Conservation (phyloP, 2,329 filamentous ascomycete genomes). For the Stenocarpella maydis region DNA sequence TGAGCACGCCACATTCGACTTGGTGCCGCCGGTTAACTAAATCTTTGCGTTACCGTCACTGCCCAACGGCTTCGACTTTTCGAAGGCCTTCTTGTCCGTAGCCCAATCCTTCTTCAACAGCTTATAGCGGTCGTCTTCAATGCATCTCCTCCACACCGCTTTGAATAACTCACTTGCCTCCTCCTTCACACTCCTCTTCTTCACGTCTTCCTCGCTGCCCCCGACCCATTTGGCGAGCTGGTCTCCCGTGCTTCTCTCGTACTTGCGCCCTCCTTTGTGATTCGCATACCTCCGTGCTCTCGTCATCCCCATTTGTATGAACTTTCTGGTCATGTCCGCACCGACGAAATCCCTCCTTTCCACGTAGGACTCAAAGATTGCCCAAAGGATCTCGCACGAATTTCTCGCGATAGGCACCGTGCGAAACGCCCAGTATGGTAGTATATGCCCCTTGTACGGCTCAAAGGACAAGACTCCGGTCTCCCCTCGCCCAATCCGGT, state of each 20-base stretch:
- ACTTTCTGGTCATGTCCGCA: slow-evolving; percentile 71
- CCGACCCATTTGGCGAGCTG: slow-evolving; percentile 49
- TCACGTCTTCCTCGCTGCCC: slow-evolving; percentile 51
- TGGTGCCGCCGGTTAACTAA: neutral
- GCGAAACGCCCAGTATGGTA: slow-evolving; percentile 68
- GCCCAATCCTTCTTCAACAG: slow-evolving; percentile 47
- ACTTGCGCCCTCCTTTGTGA: slow-evolving; percentile 63
- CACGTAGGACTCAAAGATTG: slow-evolving; percentile 61
- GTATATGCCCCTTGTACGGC: slow-evolving; percentile 67
- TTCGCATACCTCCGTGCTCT: slow-evolving; percentile 67
- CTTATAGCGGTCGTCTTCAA: slow-evolving; percentile 52
- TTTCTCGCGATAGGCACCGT: slow-evolving; percentile 58
- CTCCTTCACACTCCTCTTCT: slow-evolving; percentile 56
- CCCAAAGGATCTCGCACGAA: slow-evolving; percentile 58
- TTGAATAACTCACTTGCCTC: slow-evolving; percentile 58
- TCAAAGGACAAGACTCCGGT: slow-evolving; percentile 69
- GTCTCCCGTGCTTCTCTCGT: slow-evolving; percentile 49
- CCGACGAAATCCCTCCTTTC: slow-evolving; percentile 64
- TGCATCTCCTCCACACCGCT: slow-evolving; percentile 57
- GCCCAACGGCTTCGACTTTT: neutral
- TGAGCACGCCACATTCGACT: neutral
- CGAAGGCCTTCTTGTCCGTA: slow-evolving; percentile 17
- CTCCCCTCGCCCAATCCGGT: slow-evolving; percentile 67
- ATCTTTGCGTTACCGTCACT: neutral
- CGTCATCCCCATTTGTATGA: slow-evolving; percentile 73